These are phyloP conservation scores for Leishmania guyanensis DNA, from an alignment of 208 protist species.

Conservation along the genomic window DNA sequence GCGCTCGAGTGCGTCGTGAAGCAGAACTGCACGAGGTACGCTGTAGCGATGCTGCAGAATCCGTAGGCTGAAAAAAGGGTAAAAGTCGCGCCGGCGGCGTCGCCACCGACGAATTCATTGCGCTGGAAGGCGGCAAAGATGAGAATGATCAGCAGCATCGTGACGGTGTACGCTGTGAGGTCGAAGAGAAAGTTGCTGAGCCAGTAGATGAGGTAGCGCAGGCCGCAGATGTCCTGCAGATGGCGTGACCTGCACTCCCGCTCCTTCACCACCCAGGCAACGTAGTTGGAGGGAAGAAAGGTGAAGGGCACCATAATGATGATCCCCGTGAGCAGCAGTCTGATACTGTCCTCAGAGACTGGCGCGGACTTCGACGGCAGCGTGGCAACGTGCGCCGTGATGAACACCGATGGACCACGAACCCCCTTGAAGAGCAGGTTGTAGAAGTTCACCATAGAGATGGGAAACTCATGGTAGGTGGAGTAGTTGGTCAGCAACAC, in stretches of 20 bases:
- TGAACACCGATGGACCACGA: conserved; percentile 2
- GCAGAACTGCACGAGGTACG: conserved; percentile 47
- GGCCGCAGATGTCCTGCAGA: conserved; percentile 67
- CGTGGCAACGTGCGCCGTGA: conserved; percentile 2
- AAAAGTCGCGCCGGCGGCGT: conserved; percentile 26
- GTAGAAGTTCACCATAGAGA: conserved; percentile 38
- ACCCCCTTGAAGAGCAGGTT: conserved; percentile 11
- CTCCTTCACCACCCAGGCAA: conserved; percentile 75
- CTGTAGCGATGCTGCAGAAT: conserved; percentile 22
- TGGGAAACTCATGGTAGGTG: conserved; percentile 19
- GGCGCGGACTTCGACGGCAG: conserved; percentile 6
- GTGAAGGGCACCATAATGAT: conserved; percentile 67
- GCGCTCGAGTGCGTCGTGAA: conserved; percentile 53
- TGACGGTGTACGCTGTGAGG: conserved; percentile 36
- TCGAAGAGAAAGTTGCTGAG: conserved; percentile 56
- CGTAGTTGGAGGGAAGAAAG: conserved; percentile 53
- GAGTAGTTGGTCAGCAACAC: conserved; percentile 14
- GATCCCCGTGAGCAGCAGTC: conserved; percentile 30
- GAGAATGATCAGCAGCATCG: conserved; percentile 28
- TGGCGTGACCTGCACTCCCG: conserved; percentile 59
- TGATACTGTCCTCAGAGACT: not conserved
- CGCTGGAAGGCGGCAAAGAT: conserved; percentile 46
- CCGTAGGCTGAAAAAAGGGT: conserved; percentile 42
- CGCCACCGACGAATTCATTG: conserved; percentile 35
- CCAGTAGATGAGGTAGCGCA: conserved; percentile 67